Conservation (phyloP, 192 early-diverging fungal species). For the Umbelopsis sp. region DNA sequence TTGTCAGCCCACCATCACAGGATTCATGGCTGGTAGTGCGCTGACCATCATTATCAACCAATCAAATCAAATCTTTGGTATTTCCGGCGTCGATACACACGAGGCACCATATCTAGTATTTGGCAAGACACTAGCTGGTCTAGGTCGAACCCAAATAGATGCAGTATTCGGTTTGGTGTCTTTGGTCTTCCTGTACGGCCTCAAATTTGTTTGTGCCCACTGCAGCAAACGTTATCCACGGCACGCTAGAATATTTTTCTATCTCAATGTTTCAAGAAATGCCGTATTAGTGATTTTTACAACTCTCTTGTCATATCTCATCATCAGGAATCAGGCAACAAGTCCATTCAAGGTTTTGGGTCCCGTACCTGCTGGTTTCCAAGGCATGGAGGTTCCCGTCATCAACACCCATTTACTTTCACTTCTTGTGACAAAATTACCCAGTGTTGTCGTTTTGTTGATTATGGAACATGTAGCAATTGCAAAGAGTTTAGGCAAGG, state of each 20-base stretch:
- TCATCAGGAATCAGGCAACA: constrained; percentile 44
- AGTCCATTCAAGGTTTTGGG: constrained; percentile 68
- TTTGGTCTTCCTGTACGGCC: constrained; percentile 39
- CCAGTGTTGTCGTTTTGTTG: constrained; percentile 70
- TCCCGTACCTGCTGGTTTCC: constrained; percentile 74
- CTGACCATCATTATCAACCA: constrained; percentile 82
- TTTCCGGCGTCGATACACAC: constrained; percentile 74
- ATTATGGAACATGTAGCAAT: constrained; percentile 94
- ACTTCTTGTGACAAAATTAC: constrained; percentile 51
- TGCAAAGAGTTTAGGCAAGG: constrained; percentile 82
- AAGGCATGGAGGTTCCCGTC: constrained; percentile 56
- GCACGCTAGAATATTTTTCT: constrained; percentile 54
- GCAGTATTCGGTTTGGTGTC: constrained; percentile 61
- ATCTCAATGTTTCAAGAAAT: constrained; percentile 71
- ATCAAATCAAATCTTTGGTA: constrained; percentile 65
- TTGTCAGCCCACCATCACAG: constrained; percentile 77
- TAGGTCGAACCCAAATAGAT: constrained; percentile 54
- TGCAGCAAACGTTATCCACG: constrained; percentile 48
- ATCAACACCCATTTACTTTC: constrained; percentile 54
- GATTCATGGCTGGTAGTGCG: constrained; percentile 87
- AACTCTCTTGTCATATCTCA: constrained; percentile 67
- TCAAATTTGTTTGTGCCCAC: constrained; percentile 40
- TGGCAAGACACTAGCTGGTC: constrained; percentile 55
- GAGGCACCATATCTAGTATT: constrained; percentile 75
- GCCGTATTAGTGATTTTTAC: constrained; percentile 76